Conservation (phyloP, 495 filamentous ascomycete species). For the Tuber magnatum region DNA sequence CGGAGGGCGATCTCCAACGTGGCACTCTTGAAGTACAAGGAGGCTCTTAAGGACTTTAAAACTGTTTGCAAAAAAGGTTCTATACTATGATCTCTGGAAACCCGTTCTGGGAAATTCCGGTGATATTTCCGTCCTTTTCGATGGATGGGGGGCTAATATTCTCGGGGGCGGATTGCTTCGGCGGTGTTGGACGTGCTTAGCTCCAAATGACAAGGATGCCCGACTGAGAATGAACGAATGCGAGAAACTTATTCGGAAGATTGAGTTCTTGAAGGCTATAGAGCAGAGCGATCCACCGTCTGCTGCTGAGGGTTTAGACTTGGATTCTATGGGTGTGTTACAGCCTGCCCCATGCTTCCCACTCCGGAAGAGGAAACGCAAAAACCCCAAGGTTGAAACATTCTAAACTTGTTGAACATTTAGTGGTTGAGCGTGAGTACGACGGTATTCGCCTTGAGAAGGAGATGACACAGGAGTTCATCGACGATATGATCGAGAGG, state of each 20-base stretch:
- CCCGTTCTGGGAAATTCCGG: neutral
- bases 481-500: slow-evolving; percentile 89
- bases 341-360: neutral
- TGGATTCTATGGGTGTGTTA: slow-evolving; percentile 60
- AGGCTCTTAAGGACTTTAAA: slow-evolving; percentile 87
- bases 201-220: slow-evolving; percentile 80
- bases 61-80: slow-evolving; percentile 66
- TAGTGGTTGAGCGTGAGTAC: slow-evolving; percentile 66
- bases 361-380: neutral
- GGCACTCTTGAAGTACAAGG: slow-evolving; percentile 76
- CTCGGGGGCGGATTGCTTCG: slow-evolving; percentile 5
- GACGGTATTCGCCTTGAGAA: slow-evolving; percentile 72
- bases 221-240: slow-evolving; percentile 83
- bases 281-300: slow-evolving; percentile 86
- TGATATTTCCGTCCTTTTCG: neutral
- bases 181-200: slow-evolving; percentile 35
- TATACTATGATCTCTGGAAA: neutral
- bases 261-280: slow-evolving; percentile 90
- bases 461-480: slow-evolving; percentile 91
- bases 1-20: slow-evolving; percentile 83
- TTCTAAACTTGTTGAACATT: neutral
- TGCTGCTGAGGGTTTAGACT: slow-evolving; percentile 79
- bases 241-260: slow-evolving; percentile 80
- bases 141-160: slow-evolving; percentile 8
- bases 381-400: neutral